Percentiles rank a stretch among this genome's conserved stretches.
Conservation (phyloP, 495 filamentous ascomycete species). For the Daldinia caldariorum region DNA sequence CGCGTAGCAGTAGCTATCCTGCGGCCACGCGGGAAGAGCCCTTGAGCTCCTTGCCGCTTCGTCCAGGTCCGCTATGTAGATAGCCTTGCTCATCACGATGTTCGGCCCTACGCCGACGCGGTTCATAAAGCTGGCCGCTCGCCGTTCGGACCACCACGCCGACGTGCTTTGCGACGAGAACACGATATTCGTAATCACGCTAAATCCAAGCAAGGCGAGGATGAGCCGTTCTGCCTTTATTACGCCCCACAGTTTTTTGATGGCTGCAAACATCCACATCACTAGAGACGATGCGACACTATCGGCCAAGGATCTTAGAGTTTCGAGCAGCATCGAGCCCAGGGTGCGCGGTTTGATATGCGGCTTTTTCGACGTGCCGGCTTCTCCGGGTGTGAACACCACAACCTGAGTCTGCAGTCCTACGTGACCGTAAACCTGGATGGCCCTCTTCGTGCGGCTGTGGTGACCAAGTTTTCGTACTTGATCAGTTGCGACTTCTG, state of each 20-base stretch:
- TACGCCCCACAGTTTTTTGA: slow-evolving; percentile 73
- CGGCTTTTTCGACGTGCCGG: slow-evolving; percentile 55
- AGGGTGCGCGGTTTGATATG: slow-evolving; percentile 75
- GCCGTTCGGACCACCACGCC: slow-evolving; percentile 87
- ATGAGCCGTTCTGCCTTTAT: slow-evolving; percentile 80
- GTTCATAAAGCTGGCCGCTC: slow-evolving; percentile 79
- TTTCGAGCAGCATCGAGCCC: slow-evolving; percentile 74
- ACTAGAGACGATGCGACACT: slow-evolving; percentile 76
- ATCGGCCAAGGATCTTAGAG: slow-evolving; percentile 71
- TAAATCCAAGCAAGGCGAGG: slow-evolving; percentile 70
- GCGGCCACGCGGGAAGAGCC: slow-evolving; percentile 41
- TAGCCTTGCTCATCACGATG: slow-evolving; percentile 79
- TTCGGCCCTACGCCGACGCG: slow-evolving; percentile 82
- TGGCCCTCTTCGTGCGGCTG: slow-evolving; percentile 87
- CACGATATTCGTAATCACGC: slow-evolving; percentile 73
- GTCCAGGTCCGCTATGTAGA: slow-evolving; percentile 85
- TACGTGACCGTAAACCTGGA: slow-evolving; percentile 88
- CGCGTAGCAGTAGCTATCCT: slow-evolving; percentile 60
- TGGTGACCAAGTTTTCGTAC: slow-evolving; percentile 82
- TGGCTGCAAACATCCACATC: slow-evolving; percentile 71
- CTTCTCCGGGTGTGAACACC: slow-evolving; percentile 65
- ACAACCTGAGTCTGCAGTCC: slow-evolving; percentile 75
- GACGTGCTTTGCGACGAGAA: slow-evolving; percentile 73
- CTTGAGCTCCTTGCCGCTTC: slow-evolving; percentile 62
- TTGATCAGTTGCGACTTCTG: slow-evolving; percentile 87